Evolutionary conservation across 805 yeast genomes (phyloP), one percentile per base, ranked within the genome.

Genomic region (Nakazawaea pomicola): DNA sequence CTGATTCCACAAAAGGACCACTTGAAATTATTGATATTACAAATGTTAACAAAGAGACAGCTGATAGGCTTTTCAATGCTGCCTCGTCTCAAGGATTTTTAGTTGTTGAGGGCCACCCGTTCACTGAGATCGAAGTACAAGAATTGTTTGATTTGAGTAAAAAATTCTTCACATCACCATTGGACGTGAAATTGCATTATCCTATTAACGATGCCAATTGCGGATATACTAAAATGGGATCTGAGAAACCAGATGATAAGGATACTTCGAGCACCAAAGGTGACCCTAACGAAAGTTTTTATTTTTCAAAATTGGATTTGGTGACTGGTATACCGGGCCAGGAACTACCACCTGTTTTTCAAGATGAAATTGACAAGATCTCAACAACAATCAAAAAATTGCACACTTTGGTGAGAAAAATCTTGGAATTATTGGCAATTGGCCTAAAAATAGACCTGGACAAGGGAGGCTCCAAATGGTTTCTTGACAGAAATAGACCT

Each of bases 241-340:
- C 70, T 57, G 58, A 72, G 57, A 59, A 75, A 53, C 46, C 61
- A 27, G 65, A 62, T 45, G 64, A 60, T 39, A 62, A 58, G 35
- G 53, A 57, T 19, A 49, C 55, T 2, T 56, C 49, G 29, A 60
- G 52, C 41, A 39, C 48, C 10, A 49, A 54, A 19, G 81, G 82
- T 4, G 85, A 78, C 54, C 82, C 80, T 28, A 79, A 79, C 50
- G 83, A 78, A 55, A 85, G 82, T 0, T 74, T 78, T 59, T 83
- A 83, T 53, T 73, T 82, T 49, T 75, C 79, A 19, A 56, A 62
- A 21, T 63, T 79, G 46, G 58, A 75, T 49, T 68, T 75, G 33
- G 47, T 51, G n/a, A 67, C 70, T 17, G 84, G 83, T 16, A 58
- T 65, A 24, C 59, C 58, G 4, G 55, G 59, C 5, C 58, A 59